Base-by-base conservation (phyloP, 805 yeast species). In the Metschnikowia corniflorae region DNA sequence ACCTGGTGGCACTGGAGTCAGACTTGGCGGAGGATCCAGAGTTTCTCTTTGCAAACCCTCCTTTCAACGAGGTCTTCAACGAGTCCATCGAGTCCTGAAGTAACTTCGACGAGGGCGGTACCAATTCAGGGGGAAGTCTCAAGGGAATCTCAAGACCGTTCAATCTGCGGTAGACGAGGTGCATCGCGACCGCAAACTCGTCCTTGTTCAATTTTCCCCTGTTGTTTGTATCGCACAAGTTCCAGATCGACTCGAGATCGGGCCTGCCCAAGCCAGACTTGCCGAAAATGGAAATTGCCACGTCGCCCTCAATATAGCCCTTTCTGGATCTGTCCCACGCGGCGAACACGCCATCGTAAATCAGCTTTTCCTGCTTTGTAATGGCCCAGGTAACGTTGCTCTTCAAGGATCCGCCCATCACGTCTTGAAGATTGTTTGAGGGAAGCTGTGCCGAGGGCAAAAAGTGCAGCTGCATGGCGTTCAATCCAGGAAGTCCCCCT, bases 151-250 rank as follows among this genome's bases (percentile, higher is more conserved):
- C 86, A 46, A 77, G 78, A 2, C 97, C 97, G 54, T 88, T 89
- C 55, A 91, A 67, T 44, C 91, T 76, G 58, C 96, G 77, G 63
- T 93, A 91, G 29, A 91, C 91, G 41, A 91, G 70, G 70, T 94
- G 97, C 97, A 91, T 93, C 21, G 97, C 97, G 23, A 93, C 88
- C 0, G 96, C 83, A 65, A 91, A 93, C 59, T 87, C 95, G 57
- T 91, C 96, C 52, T 78, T 80, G 57, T 86, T 85, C 48, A 91
- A 76, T 55, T 77, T 79, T 4, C 97, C 96, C 37, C 82, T 73
- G 58, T 88, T 84, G 37, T 81, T 80, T 12, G 81, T 75, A 58
- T 93, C 97, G 38, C 89, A 77, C 47, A 91, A 71, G 32, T 78
- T 85, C 98, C 98, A 91, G 44, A 93, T 88, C 27, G 80, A 72